phyloP scores from a whole-genome alignment of 805 yeast genomes.

The Cyberlindnera veronae region DNA sequence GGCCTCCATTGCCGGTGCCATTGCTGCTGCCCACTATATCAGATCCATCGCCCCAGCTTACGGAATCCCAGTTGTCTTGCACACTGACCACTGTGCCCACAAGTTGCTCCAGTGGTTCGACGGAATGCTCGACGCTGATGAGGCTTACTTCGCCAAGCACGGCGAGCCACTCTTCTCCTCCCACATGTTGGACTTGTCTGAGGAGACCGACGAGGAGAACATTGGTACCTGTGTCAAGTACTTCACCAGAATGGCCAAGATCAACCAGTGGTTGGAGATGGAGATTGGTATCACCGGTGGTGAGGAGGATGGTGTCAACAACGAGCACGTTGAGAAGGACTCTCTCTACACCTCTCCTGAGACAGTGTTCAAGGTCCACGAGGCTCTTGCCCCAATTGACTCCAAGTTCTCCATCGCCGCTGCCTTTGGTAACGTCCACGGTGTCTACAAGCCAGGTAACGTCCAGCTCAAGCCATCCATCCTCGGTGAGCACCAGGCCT shows the following conservation, averaged over 20 bases:
- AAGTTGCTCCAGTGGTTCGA: constrained; percentile 98
- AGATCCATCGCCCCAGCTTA: constrained; percentile 94
- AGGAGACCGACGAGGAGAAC: constrained; percentile 95
- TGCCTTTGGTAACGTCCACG: constrained; percentile 99
- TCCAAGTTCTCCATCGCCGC: constrained; percentile 99
- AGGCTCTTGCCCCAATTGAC: constrained; percentile 85
- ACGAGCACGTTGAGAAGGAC: constrained; percentile 86
- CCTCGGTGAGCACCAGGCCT: constrained; percentile 92
- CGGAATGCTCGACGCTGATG: constrained; percentile 96
- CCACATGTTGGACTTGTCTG: constrained; percentile 97
- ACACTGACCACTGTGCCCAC: constrained; percentile 99
- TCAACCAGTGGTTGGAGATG: constrained; percentile 99
- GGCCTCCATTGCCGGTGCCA: constrained; percentile 91
- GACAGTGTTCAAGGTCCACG: constrained; percentile 87
- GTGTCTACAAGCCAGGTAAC: constrained; percentile 99
- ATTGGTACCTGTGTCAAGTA: constrained; percentile 90
- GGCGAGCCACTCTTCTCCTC: constrained; percentile 98
- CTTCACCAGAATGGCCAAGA: constrained; percentile 89
- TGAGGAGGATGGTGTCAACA: constrained; percentile 99
- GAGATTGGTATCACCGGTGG: constrained; percentile 99
- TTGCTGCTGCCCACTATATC: constrained; percentile 97
- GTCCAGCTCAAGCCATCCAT: constrained; percentile 89
- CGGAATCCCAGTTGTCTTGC: constrained; percentile 95
- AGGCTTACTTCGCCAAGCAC: constrained; percentile 78
- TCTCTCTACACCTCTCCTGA: constrained; percentile 91